Base-by-base conservation (phyloP, 2,329 filamentous ascomycete species). In the Epichloe sibirici region DNA sequence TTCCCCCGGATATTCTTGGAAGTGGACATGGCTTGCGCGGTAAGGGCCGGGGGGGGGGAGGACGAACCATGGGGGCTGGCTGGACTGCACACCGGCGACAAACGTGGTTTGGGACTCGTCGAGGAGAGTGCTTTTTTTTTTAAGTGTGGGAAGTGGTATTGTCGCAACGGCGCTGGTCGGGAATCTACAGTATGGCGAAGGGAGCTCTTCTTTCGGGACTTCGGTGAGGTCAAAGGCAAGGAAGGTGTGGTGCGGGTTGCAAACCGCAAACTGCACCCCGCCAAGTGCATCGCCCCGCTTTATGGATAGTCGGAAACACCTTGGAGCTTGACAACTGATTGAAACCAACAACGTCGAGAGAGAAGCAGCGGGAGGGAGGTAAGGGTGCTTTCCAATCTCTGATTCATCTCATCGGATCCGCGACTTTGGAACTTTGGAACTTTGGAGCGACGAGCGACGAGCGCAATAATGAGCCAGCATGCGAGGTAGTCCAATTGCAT, bases 401-500 rank as follows among this genome's bases (percentile, higher is more conserved):
- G 28, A 31, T 31, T 11, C 3, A 11, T 31, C 28, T 31, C 28
- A 31, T 31, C 28, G 8, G 28, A 11, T 11, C 28, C 28, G 28
- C 28, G 23, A 23, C 21, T 23, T 23, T 15, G 28, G 28, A 45
- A 12, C 4, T 25, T 44, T 25, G 42, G 5, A 11, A 11, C 5
- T 31, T 8, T 23, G n/a, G 17, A 25, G 28, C 31, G 9, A 38
- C 21, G 17, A 25, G 28, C 31, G 9, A 38, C 21, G 7, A 45
- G 11, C 23, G 11, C 23, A 23, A 12, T 23, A 15, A 51, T 43
- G 35, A 31, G 42, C 25, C 39, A 53, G 17, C 12, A 69, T 69
- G 66, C 63, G 62, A 55, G 59, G 60, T 44, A 58, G 56, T 42
- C 54, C 54, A 56, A 59, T 75, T 49, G 63, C 71, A 2, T 61